Evolutionary conservation across 148 eudicot species (phyloP).

Genomic region (Salicornia ramosissima): DNA sequence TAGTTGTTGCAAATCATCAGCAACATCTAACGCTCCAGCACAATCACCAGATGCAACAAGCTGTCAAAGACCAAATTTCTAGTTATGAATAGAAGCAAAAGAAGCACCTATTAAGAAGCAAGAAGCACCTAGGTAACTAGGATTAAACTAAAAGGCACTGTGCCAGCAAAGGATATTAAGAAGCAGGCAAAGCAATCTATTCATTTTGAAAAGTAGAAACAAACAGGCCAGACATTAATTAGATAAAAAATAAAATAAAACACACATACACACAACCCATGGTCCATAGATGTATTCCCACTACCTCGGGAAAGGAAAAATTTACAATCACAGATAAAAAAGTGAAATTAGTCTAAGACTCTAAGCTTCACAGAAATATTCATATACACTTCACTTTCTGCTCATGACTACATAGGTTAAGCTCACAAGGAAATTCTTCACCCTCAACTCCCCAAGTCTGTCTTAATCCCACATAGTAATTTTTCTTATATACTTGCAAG

Average conservation of each 20-base stretch:
- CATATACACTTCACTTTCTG: neutral
- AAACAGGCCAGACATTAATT: neutral
- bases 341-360: neutral
- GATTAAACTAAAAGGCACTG: too few species aligned
- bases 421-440: too few species aligned
- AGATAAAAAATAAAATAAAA: too few species aligned
- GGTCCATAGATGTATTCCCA: too few species aligned
- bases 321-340: neutral
- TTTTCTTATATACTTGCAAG: too few species aligned
- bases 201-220: neutral
- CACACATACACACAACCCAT: too few species aligned
- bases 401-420: too few species aligned
- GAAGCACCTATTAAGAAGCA: too few species aligned
- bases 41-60: conserved; percentile 93
- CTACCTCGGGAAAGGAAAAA: too few species aligned
- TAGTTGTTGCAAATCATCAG: conserved; percentile 86
- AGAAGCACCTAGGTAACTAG: too few species aligned
- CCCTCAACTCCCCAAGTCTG: too few species aligned
- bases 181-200: neutral
- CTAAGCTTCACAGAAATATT: neutral
- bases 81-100: conserved; percentile 11
- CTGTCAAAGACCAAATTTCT: conserved; percentile 35
- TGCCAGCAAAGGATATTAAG: neutral
- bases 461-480: too few species aligned
- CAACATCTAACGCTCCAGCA: conserved; percentile 96